phyloP scores from a whole-genome alignment of 106 monocot species.

The Acorus gramineus region DNA sequence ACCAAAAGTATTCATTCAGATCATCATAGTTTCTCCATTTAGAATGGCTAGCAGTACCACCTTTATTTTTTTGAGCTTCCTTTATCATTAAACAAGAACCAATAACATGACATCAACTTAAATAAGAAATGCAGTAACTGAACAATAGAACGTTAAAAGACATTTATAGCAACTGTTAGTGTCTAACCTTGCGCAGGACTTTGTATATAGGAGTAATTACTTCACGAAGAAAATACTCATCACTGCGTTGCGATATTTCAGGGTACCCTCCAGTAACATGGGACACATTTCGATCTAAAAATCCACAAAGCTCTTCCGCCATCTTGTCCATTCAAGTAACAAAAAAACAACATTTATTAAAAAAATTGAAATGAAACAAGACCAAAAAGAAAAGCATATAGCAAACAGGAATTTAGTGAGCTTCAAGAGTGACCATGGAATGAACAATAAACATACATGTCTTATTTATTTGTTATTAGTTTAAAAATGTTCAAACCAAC shows the following conservation, averaged over 20 bases:
- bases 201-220: conserved; percentile 79
- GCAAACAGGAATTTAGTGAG: too few species aligned
- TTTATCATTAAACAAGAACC: conserved; percentile 12
- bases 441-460: too few species aligned
- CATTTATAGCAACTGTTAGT: too few species aligned
- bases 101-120: neutral
- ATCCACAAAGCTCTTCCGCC: conserved; percentile 52
- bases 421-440: too few species aligned
- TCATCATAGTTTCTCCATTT: conserved; percentile 99
- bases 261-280: conserved; percentile 39
- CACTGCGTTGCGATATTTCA: conserved; percentile 34
- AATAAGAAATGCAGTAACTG: neutral
- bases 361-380: neutral
- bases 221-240: conserved; percentile 52
- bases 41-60: conserved; percentile 75
- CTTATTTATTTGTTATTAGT: too few species aligned
- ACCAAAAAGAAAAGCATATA: neutral
- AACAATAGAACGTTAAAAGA: neutral
- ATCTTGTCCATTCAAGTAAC: conserved; percentile 29
- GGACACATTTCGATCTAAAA: conserved; percentile 36
- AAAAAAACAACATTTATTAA: neutral
- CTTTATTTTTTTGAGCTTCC: conserved; percentile 75
- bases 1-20: conserved; percentile 98
- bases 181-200: conserved; percentile 59
- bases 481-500: too few species aligned